Conservation (phyloP, 768 basidiomycete species). For the Auricularia sp. region DNA sequence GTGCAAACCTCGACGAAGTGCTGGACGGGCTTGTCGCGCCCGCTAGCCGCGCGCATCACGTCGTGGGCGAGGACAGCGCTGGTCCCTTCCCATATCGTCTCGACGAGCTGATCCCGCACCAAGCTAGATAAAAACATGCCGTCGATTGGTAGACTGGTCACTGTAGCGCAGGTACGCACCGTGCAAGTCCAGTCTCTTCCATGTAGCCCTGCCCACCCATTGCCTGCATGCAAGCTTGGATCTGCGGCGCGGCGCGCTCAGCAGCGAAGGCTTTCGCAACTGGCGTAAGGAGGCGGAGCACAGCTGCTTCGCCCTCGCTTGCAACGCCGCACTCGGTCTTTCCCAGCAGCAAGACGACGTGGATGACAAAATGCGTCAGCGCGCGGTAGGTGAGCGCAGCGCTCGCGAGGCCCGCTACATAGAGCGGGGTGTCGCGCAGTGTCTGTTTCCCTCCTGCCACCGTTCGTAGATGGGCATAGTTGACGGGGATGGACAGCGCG, state of each 20-base stretch:
- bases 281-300: conserved; percentile 57
- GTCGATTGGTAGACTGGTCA: not conserved
- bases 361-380: conserved; percentile 52
- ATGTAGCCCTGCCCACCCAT: conserved; percentile 76
- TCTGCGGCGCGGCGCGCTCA: conserved; percentile 48
- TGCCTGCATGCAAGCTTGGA: conserved; percentile 66
- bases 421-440: conserved; percentile 45
- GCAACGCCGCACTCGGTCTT: conserved; percentile 48
- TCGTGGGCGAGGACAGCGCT: conserved; percentile 53
- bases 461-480: conserved; percentile 50
- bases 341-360: conserved; percentile 47
- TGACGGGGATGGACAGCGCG: conserved; percentile 52
- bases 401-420: conserved; percentile 54
- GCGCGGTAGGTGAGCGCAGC: conserved; percentile 56
- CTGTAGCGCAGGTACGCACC: conserved; percentile 19
- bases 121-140: conserved; percentile 19
- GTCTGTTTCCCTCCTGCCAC: conserved; percentile 42
- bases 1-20: conserved; percentile 39
- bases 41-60: conserved; percentile 43
- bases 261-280: conserved; percentile 61
- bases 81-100: conserved; percentile 80
- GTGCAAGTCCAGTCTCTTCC: conserved; percentile 67
- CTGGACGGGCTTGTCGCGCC: conserved; percentile 28
- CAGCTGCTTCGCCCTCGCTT: conserved; percentile 34
- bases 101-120: conserved; percentile 61